Conservation (phyloP, 1,139 yeast species). For the Yamadazyma trypodendri region DNA sequence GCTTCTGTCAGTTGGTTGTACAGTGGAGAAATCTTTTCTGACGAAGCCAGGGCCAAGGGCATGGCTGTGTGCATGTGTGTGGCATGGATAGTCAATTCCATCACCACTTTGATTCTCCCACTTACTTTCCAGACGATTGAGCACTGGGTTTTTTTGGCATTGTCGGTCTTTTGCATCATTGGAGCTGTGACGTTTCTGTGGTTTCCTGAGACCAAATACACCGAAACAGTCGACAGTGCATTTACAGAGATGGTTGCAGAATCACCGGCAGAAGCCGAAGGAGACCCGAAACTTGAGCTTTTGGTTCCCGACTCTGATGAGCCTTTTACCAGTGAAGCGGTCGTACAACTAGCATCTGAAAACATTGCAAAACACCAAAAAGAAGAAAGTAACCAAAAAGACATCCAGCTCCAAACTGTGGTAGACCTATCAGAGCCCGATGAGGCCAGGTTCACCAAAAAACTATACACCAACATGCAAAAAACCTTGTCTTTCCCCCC, state of each 20-base stretch:
- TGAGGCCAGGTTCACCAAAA: background rate
- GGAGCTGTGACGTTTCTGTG: conserved; percentile 27
- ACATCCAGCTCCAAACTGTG: background rate
- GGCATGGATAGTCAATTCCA: conserved; percentile 52
- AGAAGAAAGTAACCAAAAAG: background rate
- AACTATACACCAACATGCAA: background rate
- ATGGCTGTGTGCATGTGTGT: conserved; percentile 51
- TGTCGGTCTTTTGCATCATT: conserved; percentile 33
- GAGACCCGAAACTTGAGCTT: no score
- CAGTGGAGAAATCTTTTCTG: conserved; percentile 54
- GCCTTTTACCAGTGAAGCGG: no score
- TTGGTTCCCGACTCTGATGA: no score
- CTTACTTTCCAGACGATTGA: conserved; percentile 33
- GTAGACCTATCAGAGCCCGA: background rate
- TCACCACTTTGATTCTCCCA: conserved; percentile 43
- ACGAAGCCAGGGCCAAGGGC: conserved; percentile 48
- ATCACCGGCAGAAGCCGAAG: background rate
- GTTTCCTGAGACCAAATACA: conserved; percentile 44
- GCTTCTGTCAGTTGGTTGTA: conserved; percentile 54
- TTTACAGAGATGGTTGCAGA: background rate
- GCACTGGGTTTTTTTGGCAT: conserved; percentile 44
- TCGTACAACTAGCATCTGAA: no score
- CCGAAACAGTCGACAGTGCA: background rate
- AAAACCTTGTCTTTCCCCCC: background rate
- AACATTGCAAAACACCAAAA: background rate